A percentile compares a stretch with the other conserved stretches of the same genome.
Conservation (phyloP, 306 rosid genomes). For the Morella rubra region DNA sequence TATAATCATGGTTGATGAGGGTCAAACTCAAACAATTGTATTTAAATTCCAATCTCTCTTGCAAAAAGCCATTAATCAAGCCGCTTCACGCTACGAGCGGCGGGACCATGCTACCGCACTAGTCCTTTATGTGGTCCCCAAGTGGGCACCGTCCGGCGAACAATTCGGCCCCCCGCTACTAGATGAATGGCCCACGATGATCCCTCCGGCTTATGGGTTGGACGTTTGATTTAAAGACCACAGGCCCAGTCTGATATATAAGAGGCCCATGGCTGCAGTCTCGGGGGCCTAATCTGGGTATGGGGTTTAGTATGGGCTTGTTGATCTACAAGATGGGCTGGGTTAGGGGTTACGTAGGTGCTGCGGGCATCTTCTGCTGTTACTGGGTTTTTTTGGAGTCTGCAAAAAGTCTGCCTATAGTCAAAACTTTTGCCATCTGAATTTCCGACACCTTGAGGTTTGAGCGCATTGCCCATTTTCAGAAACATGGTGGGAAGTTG, state of each 20-base stretch:
- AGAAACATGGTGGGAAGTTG: neutral
- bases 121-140: constrained; percentile 25
- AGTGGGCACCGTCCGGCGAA: neutral
- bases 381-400: no score
- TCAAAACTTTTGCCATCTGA: neutral
- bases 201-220: neutral
- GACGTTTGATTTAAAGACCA: neutral
- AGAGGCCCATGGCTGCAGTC: neutral
- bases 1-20: constrained; percentile 14
- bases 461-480: neutral
- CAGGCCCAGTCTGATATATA: neutral
- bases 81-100: constrained; percentile 17
- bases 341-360: no score
- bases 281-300: no score
- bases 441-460: neutral
- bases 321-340: no score
- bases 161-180: constrained; percentile 13
- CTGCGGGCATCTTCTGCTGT: no score
- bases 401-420: no score
- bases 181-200: neutral
- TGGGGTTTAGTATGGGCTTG: no score
- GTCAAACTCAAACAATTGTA: constrained; percentile 21
- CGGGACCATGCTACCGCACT: constrained; percentile 22
- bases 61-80: constrained; percentile 56
- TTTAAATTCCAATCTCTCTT: constrained; percentile 6